Base-by-base conservation (phyloP, 768 basidiomycete species). In the Pisolithus tinctorius region DNA sequence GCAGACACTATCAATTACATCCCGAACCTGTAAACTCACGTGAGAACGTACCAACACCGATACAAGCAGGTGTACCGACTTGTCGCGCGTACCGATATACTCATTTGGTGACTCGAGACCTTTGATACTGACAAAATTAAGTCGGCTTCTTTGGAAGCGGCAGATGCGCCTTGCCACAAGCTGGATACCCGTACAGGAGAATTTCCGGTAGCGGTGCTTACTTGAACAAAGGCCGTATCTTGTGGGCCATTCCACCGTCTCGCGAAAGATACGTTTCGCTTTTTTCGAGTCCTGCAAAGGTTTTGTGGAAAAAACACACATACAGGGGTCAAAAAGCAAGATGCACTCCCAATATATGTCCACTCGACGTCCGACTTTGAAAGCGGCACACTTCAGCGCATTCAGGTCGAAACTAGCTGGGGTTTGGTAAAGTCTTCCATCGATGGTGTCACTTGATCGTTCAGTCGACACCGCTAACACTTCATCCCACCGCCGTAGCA, bases 101-200 rank as follows among this genome's bases (percentile, higher is more conserved):
- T 99, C 98, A 69, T 98, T 99, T 58, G 98, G 71, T 25, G 98
- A 80, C 64, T 99, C 96, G 0, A 96, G 96, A 1, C 96, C 96
- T 64, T 99, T 99, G 53, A 99, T 88, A 52, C 89, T 89, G 65
- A 99, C 98, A 61, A 98, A 99, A 66, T 97, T 97, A 14, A 98
- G 76, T 7, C 95, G 96, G 63, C 96, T 62, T 99, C 96, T 66
- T 87, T 93, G 14, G 95, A 93, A 0, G 95, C 95, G 4, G 96
- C 96, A 3, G 93, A 97, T 6, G 96, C 95, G 96, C 98, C 71
- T 99, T 99, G 37, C 96, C 96, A 66, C 95, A 99, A 0, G 96
- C 96, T 1, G 96, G 96, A 65, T 81, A 97, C 6, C 96, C 96
- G 60, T 98, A 99, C 0, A 99, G 70, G 16, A 99, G 74, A 5